Conservation (phyloP, 2,329 filamentous ascomycete genomes). For the Aspergillus sp. region DNA sequence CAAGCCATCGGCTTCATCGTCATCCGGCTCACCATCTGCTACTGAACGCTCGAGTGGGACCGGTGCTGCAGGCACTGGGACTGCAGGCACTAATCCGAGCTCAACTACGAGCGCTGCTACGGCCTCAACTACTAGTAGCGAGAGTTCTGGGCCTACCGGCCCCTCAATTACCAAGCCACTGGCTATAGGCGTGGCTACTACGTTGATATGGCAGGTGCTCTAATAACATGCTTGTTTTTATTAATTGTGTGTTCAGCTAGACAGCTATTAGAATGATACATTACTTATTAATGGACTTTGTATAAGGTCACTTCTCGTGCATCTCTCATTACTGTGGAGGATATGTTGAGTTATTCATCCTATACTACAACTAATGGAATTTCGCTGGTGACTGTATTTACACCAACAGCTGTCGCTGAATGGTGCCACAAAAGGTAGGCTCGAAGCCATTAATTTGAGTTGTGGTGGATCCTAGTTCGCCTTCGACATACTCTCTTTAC, state of each 20-base stretch:
- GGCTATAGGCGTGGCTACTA: neutral
- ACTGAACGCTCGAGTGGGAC: neutral
- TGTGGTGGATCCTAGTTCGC: no score
- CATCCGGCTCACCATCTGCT: neutral
- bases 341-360: neutral
- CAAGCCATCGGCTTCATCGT: conserved; percentile 19
- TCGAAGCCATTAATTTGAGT: no score
- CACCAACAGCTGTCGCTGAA: no score
- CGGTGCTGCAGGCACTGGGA: neutral
- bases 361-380: no score
- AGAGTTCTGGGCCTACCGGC: neutral
- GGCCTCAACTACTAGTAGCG: neutral
- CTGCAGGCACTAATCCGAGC: neutral
- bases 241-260: neutral
- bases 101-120: neutral
- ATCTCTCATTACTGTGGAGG: neutral
- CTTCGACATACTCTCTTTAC: no score
- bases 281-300: neutral
- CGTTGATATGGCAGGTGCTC: neutral
- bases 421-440: no score
- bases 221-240: neutral
- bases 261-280: neutral
- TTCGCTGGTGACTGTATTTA: no score
- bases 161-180: neutral
- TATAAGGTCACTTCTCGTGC: neutral